Base-by-base conservation (phyloP, 2,329 filamentous ascomycete species). In the Cryphonectria radicalis region DNA sequence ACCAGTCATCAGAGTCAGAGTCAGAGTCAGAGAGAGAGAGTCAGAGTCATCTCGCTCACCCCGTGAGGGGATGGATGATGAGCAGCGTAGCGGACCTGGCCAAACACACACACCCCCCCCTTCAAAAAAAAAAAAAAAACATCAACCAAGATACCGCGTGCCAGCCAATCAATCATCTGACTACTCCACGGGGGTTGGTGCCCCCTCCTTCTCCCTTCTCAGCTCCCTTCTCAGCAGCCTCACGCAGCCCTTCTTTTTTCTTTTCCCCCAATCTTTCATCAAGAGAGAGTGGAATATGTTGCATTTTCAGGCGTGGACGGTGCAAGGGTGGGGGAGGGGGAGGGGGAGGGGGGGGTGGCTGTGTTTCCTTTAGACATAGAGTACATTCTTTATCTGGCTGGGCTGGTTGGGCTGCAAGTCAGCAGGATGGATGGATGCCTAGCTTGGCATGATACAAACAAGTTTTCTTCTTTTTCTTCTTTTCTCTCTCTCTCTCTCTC, bases 1-100 rank as follows among this genome's bases (percentile, higher is more conserved):
- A 8, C 17, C 43, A 50, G 43, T 50, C 46, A 50, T 50, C 46
- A 50, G 10, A 40, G 37, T n/a, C 43, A 14, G 40, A 42, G 5
- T 46, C 22, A 50, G 46, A 32, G 25, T 57, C n/a, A 57, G 22
- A 25, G n/a, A 28, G n/a, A 28, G 10, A 28, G n/a, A 57, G 53
- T 57, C 53, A 60, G 37, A 32, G 32, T 62, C 59, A 62, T 62
- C 59, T 62, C 35, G 59, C 59, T 62, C 59, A 62, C 22, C 22
- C 35, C 59, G 25, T 28, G 50, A 25, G 50, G 46, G 53, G 53
- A 57, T 25, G 53, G 11, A 28, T 13, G 28, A 28, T 32, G 25
- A 28, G 4, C 25, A 17, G 25, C 19, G 4, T 19, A 40, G 35
- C 32, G 59, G 22, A 4, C 57, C 57, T 60, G 28, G 57, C 14